phyloP scores from a whole-genome alignment of 2,329 filamentous ascomycete genomes.

The Penicillium glabrum region DNA sequence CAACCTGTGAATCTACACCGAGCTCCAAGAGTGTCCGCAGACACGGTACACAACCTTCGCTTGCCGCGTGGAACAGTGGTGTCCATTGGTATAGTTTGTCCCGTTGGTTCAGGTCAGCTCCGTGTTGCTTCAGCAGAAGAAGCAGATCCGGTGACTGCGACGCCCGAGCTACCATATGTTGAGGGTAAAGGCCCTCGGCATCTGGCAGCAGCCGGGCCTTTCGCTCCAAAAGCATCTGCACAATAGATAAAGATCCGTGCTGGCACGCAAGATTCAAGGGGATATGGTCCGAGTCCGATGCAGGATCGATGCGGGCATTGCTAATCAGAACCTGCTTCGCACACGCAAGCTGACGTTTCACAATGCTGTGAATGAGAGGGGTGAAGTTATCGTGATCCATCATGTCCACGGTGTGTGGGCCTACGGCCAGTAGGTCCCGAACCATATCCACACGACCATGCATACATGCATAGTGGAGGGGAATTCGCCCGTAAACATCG shows the following conservation, averaged over 20 bases:
- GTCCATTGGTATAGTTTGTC: constrained; percentile 99
- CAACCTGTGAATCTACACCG: constrained; percentile 72
- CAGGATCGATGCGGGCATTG: constrained; percentile 81
- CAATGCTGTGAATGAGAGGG: constrained; percentile 90
- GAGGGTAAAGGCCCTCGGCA: constrained; percentile 94
- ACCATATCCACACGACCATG: constrained; percentile 86
- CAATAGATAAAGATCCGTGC: constrained; percentile 81
- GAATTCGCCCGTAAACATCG: constrained; percentile 92
- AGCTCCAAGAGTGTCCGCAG: constrained; percentile 77
- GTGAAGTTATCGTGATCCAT: constrained; percentile 98
- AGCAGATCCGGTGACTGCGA: constrained; percentile 78
- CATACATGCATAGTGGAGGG: constrained; percentile 94
- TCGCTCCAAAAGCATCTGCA: constrained; percentile 78
- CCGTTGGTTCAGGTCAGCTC: constrained; percentile 84
- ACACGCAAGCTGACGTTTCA: constrained; percentile 78
- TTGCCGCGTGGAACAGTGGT: constrained; percentile 91
- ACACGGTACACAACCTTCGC: constrained; percentile 90
- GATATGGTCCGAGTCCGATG: constrained; percentile 85
- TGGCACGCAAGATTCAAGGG: constrained; percentile 94
- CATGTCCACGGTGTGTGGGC: constrained; percentile 74
- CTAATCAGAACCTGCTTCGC: constrained; percentile 74
- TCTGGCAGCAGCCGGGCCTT: constrained; percentile 84
- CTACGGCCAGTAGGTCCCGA: constrained; percentile 67
- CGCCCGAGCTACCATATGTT: constrained; percentile 90
- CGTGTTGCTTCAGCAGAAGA: constrained; percentile 76